Base-by-base conservation (phyloP, 2,329 filamentous ascomycete genomes). In the Macrophomina pseudophaseolina region DNA sequence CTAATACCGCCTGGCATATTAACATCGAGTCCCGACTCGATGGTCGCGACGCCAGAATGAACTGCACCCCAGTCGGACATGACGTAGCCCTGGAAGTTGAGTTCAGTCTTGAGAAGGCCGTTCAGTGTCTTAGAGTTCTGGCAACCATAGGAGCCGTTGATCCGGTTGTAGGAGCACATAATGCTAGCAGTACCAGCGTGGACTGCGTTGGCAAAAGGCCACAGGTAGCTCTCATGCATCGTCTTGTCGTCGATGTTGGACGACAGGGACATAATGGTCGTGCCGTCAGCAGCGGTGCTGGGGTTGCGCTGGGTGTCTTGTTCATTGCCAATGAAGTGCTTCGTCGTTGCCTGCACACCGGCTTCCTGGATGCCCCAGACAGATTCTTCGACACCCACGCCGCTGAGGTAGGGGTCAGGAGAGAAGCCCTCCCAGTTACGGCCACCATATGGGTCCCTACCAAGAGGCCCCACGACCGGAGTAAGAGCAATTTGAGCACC, bases 121-220 rank as follows among this genome's bases (percentile, higher is more conserved):
- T 84, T 84, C 28, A 81, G 72, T 9, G 77, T 66, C 69, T 82
- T 79, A 62, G 76, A 78, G 71, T 83, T 84, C 66, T 81, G 74
- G 72, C 82, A 84, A 12, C 75, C 73, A 67, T 82, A 82, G 1
- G 78, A 79, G 48, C 79, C 58, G 18, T 67, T 66, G 16, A 67
- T 32, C 6, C 80, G 73, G 69, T 70, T 82, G 78, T 81, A 83
- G 2, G 69, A 76, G 74, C 82, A 84, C 83, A 85, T 85, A 16
- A 84, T 72, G 1, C 79, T 79, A 9, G 79, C 59, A 90, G 88
- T 66, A 8, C 90, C 89, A 9, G 90, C 90, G 65, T 83, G 83
- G 60, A 92, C 86, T 1, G 89, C 89, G 72, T 93, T 90, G 30
- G 86, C 89, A 73, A 93, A 94, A 0, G 91, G 91, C 91, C 91